Percentiles rank a stretch among this genome's conserved stretches.
Conservation (phyloP, 768 basidiomycete genomes). For the Suillus clintonianus region DNA sequence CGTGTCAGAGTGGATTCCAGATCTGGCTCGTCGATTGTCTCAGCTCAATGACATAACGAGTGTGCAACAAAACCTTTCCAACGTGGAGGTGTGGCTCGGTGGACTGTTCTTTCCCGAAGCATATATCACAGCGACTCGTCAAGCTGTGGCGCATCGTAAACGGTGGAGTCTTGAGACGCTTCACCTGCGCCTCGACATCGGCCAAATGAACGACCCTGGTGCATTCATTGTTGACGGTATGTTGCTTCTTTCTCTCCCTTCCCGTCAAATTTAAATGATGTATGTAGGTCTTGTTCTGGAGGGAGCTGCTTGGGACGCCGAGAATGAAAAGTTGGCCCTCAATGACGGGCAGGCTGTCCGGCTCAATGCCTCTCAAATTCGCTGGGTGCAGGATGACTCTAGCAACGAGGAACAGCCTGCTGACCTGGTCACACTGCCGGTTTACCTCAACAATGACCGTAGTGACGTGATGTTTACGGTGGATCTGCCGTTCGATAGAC, state of each 20-base stretch:
- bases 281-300: conserved; percentile 78
- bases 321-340: conserved; percentile 64
- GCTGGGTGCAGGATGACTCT: conserved; percentile 71
- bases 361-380: conserved; percentile 79
- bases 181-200: conserved; percentile 77
- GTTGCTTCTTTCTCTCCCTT: conserved; percentile 2
- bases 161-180: conserved; percentile 93
- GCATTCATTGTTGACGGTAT: conserved; percentile 84
- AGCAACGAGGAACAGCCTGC: conserved; percentile 18
- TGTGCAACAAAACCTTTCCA: conserved; percentile 57
- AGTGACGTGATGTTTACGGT: conserved; percentile 91
- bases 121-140: conserved; percentile 93
- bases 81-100: conserved; percentile 88
- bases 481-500: conserved; percentile 74
- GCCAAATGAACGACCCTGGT: conserved; percentile 71
- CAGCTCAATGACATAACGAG: conserved; percentile 72
- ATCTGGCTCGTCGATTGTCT: conserved; percentile 76
- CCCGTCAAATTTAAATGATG: not conserved
- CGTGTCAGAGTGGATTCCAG: conserved; percentile 82
- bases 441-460: conserved; percentile 89
- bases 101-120: conserved; percentile 96
- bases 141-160: conserved; percentile 92
- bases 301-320: conserved; percentile 72
- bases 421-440: conserved; percentile 74
- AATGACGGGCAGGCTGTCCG: conserved; percentile 85